Percentiles rank a stretch among this genome's conserved stretches.
These are phyloP conservation scores for Liquidambar formosana DNA, from an alignment of 164 flowering plant genomes.

Conservation along the genomic window DNA sequence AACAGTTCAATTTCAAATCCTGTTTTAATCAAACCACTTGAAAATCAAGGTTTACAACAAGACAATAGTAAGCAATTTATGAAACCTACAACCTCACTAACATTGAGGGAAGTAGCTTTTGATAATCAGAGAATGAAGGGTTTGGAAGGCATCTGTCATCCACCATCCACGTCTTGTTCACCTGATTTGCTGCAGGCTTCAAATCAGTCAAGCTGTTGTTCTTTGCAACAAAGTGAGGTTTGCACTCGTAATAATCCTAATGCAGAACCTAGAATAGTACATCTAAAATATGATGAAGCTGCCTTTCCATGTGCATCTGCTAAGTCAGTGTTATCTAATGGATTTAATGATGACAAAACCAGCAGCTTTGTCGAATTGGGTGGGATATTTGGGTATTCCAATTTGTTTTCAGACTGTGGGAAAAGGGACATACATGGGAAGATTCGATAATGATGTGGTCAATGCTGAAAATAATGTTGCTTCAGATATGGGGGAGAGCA, in stretches of 20 bases:
- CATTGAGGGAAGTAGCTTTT: slow-evolving; percentile 26
- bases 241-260: slow-evolving; percentile 11
- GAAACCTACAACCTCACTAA: slow-evolving; percentile 23
- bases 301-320: slow-evolving; percentile 22
- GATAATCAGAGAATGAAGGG: slow-evolving; percentile 51
- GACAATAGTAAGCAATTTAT: slow-evolving; percentile 17
- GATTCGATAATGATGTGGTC: slow-evolving; percentile 21
- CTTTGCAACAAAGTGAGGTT: slow-evolving; percentile 23
- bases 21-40: slow-evolving; percentile 13
- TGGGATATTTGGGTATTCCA: slow-evolving; percentile 19
- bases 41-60: slow-evolving; percentile 19
- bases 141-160: slow-evolving; percentile 37
- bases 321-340: slow-evolving; percentile 24
- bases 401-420: slow-evolving; percentile 27
- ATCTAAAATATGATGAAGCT: slow-evolving; percentile 21
- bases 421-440: slow-evolving; percentile 25
- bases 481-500: slow-evolving; percentile 51
- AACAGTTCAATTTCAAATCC: slow-evolving; percentile 20
- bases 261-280: slow-evolving; percentile 23
- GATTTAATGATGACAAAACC: slow-evolving; percentile 25
- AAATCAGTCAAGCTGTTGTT: slow-evolving; percentile 23
- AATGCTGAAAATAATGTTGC: slow-evolving; percentile 16
- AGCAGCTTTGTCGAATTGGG: slow-evolving; percentile 20
- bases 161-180: slow-evolving; percentile 19
- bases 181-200: slow-evolving; percentile 17